A percentile compares a stretch with the other conserved stretches of the same genome.
Evolutionary conservation across 495 filamentous ascomycete genomes (phyloP).

Genomic region (Annulohypoxylon bovei): DNA sequence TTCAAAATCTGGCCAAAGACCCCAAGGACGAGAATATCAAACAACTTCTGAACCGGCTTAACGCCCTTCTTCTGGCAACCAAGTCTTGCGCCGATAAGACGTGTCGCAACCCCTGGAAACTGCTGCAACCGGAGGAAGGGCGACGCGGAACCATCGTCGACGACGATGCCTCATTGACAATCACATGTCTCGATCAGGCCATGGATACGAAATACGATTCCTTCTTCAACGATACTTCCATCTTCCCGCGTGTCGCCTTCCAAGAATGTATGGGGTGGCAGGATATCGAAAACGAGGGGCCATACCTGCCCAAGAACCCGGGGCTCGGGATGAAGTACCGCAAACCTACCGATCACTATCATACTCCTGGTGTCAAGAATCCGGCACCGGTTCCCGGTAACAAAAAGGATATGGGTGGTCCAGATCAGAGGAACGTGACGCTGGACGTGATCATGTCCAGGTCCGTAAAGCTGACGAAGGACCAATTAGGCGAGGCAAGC

Average conservation of each 20-base stretch:
- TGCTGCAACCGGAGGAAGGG: constrained; percentile 50
- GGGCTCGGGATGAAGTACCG: constrained; percentile 3
- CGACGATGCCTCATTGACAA: constrained; percentile 1
- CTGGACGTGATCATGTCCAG: background rate
- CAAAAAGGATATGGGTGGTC: background rate
- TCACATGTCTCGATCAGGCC: constrained; percentile 13
- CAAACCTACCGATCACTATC: background rate
- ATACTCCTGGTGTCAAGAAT: background rate
- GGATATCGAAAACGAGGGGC: background rate
- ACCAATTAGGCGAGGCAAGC: background rate
- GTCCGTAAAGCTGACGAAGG: background rate
- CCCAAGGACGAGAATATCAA: constrained; percentile 10
- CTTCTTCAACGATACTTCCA: constrained; percentile 1
- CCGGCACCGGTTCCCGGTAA: background rate
- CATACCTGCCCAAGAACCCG: background rate
- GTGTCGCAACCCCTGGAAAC: constrained; percentile 62
- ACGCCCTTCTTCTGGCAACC: constrained; percentile 61
- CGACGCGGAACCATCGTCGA: background rate
- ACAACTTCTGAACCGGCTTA: constrained; percentile 50
- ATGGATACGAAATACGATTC: constrained; percentile 34
- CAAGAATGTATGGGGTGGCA: constrained; percentile 6
- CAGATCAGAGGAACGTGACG: constrained; percentile 1
- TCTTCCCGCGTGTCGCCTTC: constrained; percentile 1
- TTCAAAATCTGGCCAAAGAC: constrained; percentile 23
- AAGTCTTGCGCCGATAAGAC: constrained; percentile 61